These are phyloP conservation scores for Leccinum boreale DNA, from an alignment of 768 basidiomycete species.

Conservation along the genomic window DNA sequence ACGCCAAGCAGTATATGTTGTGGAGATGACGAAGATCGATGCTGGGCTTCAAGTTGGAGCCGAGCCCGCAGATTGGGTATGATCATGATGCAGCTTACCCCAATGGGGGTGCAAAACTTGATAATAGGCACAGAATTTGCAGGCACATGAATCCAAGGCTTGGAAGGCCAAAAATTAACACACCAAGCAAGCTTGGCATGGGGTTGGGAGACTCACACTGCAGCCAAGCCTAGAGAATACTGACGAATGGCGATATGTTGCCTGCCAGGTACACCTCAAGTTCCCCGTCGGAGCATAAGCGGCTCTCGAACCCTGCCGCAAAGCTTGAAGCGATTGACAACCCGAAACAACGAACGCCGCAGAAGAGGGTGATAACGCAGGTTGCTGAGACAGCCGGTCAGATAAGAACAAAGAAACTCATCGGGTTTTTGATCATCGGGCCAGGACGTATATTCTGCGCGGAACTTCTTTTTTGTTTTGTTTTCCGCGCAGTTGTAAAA, in stretches of 20 bases:
- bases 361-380: not conserved
- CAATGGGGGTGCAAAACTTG: not conserved
- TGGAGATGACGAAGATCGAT: not conserved
- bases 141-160: not conserved
- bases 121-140: not conserved
- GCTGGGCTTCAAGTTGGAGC: not conserved
- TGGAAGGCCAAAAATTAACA: slow-evolving; percentile 4
- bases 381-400: not conserved
- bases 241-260: not conserved
- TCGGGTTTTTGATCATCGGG: not conserved
- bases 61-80: not conserved
- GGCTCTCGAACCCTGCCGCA: not conserved
- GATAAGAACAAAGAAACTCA: not conserved
- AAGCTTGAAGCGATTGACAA: slow-evolving; percentile 7
- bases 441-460: not conserved
- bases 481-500: not conserved
- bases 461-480: not conserved
- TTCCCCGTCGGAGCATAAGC: slow-evolving; percentile 3
- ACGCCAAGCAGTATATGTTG: not conserved
- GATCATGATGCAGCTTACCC: not conserved
- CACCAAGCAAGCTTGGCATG: not conserved
- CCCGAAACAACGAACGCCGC: not conserved
- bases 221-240: not conserved
- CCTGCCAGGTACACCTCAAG: not conserved
- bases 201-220: not conserved